phyloP scores from a whole-genome alignment of 2,329 filamentous ascomycete genomes.

The Phaeosphaeriaceae sp. region DNA sequence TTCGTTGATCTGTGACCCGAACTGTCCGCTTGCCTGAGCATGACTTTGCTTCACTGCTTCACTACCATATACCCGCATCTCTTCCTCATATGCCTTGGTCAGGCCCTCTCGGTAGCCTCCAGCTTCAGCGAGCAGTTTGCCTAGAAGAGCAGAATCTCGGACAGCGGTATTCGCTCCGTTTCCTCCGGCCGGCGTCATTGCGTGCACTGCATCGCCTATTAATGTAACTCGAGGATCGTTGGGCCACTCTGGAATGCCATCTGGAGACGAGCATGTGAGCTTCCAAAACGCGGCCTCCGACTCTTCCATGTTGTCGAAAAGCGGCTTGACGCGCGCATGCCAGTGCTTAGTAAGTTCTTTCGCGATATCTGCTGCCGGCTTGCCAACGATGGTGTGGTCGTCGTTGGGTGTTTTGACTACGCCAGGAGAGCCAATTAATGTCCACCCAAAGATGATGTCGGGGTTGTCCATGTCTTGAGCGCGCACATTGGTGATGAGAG shows the following conservation, averaged over 20 bases:
- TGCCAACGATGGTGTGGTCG: constrained; percentile 65
- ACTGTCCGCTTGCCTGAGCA: constrained; percentile 28
- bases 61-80: constrained; percentile 46
- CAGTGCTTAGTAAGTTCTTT: constrained; percentile 61
- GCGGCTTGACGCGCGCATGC: constrained; percentile 62
- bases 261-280: constrained; percentile 68
- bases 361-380: constrained; percentile 64
- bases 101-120: constrained; percentile 37
- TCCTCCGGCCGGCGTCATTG: constrained; percentile 56
- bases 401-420: constrained; percentile 66
- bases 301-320: constrained; percentile 66
- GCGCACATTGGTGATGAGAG: constrained; percentile 70
- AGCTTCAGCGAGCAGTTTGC: constrained; percentile 45
- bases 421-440: constrained; percentile 65
- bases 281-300: constrained; percentile 70
- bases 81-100: constrained; percentile 48
- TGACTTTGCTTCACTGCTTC: constrained; percentile 62
- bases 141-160: constrained; percentile 50
- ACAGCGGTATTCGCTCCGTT: constrained; percentile 57
- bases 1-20: constrained; percentile 27
- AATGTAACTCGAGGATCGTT: constrained; percentile 61
- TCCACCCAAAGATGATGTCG: constrained; percentile 67
- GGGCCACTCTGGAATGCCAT: constrained; percentile 66
- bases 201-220: constrained; percentile 55
- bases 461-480: constrained; percentile 66